Evolutionary conservation across 768 basidiomycete genomes (phyloP).

Genomic region (Dioszegia crocea): DNA sequence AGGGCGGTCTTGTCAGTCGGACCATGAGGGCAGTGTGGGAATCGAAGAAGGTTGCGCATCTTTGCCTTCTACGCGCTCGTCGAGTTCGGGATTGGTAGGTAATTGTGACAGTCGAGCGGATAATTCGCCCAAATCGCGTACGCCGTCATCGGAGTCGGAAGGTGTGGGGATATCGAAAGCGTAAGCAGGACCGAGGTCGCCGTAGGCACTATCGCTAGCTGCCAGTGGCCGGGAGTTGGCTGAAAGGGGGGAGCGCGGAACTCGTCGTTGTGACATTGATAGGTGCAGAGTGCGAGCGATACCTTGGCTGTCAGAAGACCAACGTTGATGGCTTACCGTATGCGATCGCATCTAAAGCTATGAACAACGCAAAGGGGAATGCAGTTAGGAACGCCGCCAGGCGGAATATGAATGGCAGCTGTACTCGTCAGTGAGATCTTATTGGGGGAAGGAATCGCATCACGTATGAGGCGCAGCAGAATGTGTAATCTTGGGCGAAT

Average conservation of each 20-base stretch:
- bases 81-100: too few species aligned
- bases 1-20: too few species aligned
- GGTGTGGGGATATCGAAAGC: conserved; percentile 1
- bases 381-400: conserved; percentile 18
- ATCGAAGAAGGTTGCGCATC: too few species aligned
- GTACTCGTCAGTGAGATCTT: not conserved
- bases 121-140: not conserved
- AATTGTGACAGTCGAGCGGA: not conserved
- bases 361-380: conserved; percentile 29
- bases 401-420: conserved; percentile 28
- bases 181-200: not conserved
- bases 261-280: conserved; percentile 24
- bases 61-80: too few species aligned
- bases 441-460: too few species aligned
- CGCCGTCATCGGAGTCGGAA: not conserved
- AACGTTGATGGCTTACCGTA: conserved; percentile 21
- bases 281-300: conserved; percentile 34
- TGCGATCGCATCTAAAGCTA: conserved; percentile 26
- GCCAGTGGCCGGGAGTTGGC: not conserved
- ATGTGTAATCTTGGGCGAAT: not conserved
- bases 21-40: too few species aligned
- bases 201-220: not conserved
- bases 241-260: conserved; percentile 40
- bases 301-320: conserved; percentile 7
- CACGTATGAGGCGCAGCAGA: not conserved